Conservation (phyloP, 345 rosid genomes). For the Chamaenerion angustifolium region DNA sequence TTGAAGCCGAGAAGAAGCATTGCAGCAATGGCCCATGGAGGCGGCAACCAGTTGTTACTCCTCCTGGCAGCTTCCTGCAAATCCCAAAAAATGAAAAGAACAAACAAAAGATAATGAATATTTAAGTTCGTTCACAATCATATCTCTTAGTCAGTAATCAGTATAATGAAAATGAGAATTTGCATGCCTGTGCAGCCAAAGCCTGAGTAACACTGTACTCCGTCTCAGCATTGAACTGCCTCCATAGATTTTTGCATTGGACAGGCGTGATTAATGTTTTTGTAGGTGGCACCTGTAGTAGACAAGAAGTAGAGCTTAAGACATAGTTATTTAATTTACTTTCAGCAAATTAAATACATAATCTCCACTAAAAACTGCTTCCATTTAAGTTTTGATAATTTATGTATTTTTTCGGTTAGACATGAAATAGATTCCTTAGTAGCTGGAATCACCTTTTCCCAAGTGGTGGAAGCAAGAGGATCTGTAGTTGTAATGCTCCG, state of each 20-base stretch:
- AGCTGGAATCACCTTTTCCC: constrained; percentile 58
- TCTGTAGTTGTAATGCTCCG: constrained; percentile 45
- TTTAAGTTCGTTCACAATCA: no score
- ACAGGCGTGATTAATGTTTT: constrained; percentile 86
- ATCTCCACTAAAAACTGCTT: not conserved
- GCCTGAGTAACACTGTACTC: constrained; percentile 88
- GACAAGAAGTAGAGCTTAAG: constrained; percentile 3
- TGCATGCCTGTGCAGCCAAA: constrained; percentile 80
- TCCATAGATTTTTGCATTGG: constrained; percentile 89
- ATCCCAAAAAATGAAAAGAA: not conserved
- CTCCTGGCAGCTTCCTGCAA: constrained; percentile 90
- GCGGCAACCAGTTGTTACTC: constrained; percentile 92
- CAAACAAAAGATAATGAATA: no score
- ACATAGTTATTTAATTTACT: not conserved
- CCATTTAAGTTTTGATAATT: not conserved
- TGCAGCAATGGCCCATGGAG: constrained; percentile 97
- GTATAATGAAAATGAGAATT: not conserved
- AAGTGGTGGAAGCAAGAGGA: constrained; percentile 80
- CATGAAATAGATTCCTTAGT: not conserved
- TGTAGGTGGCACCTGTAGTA: constrained; percentile 48
- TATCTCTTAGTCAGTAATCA: no score
- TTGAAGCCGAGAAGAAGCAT: constrained; percentile 75
- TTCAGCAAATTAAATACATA: not conserved
- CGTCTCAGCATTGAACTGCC: constrained; percentile 88
- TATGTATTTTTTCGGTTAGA: not conserved